Evolutionary conservation across 768 basidiomycete species (phyloP), one percentile per base, ranked within the genome.

Genomic region (Rhodocollybia butyracea): DNA sequence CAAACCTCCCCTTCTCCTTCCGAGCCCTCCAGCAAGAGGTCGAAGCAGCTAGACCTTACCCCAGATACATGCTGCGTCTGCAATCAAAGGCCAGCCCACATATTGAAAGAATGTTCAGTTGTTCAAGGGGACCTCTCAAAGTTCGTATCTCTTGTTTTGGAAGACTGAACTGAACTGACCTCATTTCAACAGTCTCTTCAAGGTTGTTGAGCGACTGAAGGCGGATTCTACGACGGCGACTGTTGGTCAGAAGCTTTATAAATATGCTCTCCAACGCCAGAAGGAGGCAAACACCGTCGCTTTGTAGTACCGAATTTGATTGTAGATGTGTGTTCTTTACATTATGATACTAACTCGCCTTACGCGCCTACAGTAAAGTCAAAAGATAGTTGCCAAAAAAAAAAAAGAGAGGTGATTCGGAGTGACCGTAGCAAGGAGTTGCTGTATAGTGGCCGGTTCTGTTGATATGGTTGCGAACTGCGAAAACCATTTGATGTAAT

Each of bases 31-130:
- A 64, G 64, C 54, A 80, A 80, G 68, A 78, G 76, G 62, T 60
- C 70, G 7, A 75, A 73, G 55, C 52, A 59, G 13, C 34, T 57
- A 6, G 50, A 66, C 3, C 17, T 22, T 13, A 13, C 46, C 15
- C 31, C 19, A 22, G 59, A 48, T 3, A 34, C 70, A 5, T 89
- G 87, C 58, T 63, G 68, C 3, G 69, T 88, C 38, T 89, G 88
- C 57, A 68, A 66, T 40, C 60, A 59, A 27, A 58, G 68, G 3
- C 70, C 77, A 38, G 65, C 68, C 38, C 85, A 86, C 65, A 57
- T 73, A 21, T 58, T 81, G 10, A 75, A 80, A 63, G 73, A 77
- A 26, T 91, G 89, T 62, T 80, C 85, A 15, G 62, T 81, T 22
- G 75, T 86, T 2, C 57, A 57, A 5, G 71, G 73, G 51, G 88